Evolutionary conservation across 805 yeast genomes (phyloP).

Genomic region (Torulaspora maleeae): DNA sequence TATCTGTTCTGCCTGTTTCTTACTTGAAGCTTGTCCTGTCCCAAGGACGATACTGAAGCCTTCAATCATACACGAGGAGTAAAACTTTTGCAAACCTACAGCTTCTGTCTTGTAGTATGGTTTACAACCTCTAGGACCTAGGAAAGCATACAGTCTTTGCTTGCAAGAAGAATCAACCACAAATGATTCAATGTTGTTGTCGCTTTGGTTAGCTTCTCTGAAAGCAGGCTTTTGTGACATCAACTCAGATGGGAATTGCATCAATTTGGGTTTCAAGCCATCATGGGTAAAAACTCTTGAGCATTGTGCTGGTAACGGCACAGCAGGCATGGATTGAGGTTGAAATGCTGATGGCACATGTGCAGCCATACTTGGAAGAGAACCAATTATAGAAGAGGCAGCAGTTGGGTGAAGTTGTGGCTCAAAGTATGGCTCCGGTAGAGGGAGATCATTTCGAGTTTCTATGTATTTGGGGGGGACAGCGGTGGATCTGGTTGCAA

Average conservation of each 20-base stretch:
- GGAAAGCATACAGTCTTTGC: slow-evolving; percentile 11
- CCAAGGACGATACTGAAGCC: slow-evolving; percentile 16
- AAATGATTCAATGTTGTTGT: not conserved
- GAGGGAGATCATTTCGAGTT: no score
- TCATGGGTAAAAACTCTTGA: not conserved
- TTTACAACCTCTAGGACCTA: slow-evolving; percentile 12
- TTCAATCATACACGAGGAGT: slow-evolving; percentile 14
- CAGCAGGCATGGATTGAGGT: not conserved
- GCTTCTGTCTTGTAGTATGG: slow-evolving; percentile 12
- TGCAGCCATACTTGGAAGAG: no score
- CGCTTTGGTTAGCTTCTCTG: not conserved
- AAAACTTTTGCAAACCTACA: slow-evolving; percentile 6
- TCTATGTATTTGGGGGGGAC: no score
- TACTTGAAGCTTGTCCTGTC: slow-evolving; percentile 21
- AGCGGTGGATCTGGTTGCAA: no score
- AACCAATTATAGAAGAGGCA: not conserved
- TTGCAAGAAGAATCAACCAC: slow-evolving; percentile 7
- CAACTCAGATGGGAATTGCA: not conserved
- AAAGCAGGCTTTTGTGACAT: not conserved
- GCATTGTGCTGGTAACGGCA: not conserved
- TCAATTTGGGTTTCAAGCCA: not conserved
- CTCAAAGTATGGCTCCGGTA: no score
- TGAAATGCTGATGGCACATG: not conserved
- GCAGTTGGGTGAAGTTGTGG: not conserved
- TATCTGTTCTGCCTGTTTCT: slow-evolving; percentile 18